These are phyloP conservation scores for Elongisporangium prolatum DNA, from an alignment of 352 stramenopile species.

Conservation along the genomic window DNA sequence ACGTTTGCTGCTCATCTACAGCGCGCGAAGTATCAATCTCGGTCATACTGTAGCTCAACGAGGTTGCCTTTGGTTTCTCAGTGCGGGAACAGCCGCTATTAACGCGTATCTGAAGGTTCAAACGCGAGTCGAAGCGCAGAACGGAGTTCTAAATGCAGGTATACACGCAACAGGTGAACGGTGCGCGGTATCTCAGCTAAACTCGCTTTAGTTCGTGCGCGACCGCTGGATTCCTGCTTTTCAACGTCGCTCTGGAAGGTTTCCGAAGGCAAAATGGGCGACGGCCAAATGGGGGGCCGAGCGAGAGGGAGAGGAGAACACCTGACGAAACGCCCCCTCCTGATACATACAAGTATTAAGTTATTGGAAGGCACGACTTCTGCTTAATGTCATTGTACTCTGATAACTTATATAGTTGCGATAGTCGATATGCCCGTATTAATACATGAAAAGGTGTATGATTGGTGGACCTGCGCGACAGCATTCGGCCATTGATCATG, in stretches of 20 bases:
- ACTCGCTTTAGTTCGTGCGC: neutral
- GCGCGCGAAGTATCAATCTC: constrained; percentile 16
- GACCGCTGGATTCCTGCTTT: neutral
- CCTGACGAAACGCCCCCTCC: neutral
- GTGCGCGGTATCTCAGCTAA: neutral
- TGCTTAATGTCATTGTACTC: neutral
- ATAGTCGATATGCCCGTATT: neutral
- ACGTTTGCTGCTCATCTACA: constrained; percentile 28
- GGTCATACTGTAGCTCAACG: constrained; percentile 3
- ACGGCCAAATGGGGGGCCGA: neutral
- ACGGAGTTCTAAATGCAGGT: neutral
- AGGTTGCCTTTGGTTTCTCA: neutral
- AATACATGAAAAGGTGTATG: neutral
- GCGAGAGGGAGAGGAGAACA: neutral
- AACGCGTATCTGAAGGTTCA: neutral
- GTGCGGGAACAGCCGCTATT: neutral
- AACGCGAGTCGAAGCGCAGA: neutral
- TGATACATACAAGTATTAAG: neutral
- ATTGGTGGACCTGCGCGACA: neutral
- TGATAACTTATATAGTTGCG: neutral
- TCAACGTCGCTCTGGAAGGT: neutral
- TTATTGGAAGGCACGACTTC: neutral
- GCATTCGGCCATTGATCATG: constrained; percentile 21
- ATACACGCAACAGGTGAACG: neutral
- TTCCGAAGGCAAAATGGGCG: neutral